phyloP scores from a whole-genome alignment of 176 grass and related monocot genomes.

The Pontederia paniculata region DNA sequence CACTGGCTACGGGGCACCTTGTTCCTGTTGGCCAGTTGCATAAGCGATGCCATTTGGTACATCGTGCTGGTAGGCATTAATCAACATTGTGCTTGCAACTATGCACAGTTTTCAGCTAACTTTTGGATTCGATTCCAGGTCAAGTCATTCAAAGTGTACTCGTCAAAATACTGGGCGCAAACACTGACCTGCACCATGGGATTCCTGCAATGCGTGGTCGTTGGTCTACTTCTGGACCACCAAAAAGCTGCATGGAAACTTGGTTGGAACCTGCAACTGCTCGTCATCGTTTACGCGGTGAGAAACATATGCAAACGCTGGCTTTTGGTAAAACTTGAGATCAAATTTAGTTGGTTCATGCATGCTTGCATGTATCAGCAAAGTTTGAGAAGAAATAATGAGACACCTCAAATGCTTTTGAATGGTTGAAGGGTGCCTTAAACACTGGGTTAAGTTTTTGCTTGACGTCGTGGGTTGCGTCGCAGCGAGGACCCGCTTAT shows the following conservation, averaged over 20 bases:
- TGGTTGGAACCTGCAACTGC: constrained; percentile 29
- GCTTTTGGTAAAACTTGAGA: too few species aligned
- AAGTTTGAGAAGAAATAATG: too few species aligned
- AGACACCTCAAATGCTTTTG: too few species aligned
- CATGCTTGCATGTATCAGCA: too few species aligned
- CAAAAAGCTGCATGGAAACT: constrained; percentile 20
- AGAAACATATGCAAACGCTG: too few species aligned
- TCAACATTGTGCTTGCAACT: too few species aligned
- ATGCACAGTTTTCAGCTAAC: too few species aligned
- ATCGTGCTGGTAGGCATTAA: constrained; percentile 19
- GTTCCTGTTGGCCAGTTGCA: constrained; percentile 24
- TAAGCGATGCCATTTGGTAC: constrained; percentile 38
- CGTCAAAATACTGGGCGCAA: constrained; percentile 14
- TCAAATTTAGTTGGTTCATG: too few species aligned
- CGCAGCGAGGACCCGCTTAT: constrained; percentile 25
- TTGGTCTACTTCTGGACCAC: constrained; percentile 16
- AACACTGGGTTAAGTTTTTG: constrained; percentile 28
- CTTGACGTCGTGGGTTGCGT: constrained; percentile 25
- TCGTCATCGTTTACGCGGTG: constrained; percentile 31
- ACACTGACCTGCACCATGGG: constrained; percentile 24
- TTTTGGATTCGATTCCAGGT: constrained; percentile 22
- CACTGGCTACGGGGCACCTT: constrained; percentile 21
- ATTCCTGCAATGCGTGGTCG: constrained; percentile 11
- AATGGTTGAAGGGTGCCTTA: constrained; percentile 19
- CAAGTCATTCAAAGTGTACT: constrained; percentile 14